phyloP scores from a whole-genome alignment of 2,329 filamentous ascomycete species.

The Fusarium incarnatum region DNA sequence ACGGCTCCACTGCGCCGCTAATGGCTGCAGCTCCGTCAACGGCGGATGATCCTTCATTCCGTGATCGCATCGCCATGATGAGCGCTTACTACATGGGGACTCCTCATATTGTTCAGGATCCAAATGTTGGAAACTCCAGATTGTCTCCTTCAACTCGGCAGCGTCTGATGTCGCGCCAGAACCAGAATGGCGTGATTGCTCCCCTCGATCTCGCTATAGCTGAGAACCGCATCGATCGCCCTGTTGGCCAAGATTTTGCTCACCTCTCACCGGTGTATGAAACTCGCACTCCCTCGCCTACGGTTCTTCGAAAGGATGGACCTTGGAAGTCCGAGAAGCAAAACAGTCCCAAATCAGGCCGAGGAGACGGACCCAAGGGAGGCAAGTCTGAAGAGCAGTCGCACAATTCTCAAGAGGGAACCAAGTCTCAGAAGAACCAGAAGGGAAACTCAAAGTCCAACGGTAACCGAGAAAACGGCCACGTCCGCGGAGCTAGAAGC shows the following conservation, averaged over 20 bases:
- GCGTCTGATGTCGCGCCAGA: constrained; percentile 55
- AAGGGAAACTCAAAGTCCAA: constrained; percentile 53
- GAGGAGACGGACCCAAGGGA: constrained; percentile 36
- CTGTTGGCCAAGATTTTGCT: constrained; percentile 55
- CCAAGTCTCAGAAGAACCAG: constrained; percentile 44
- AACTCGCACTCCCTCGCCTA: constrained; percentile 77
- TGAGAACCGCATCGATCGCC: constrained; percentile 55
- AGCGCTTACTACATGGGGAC: constrained; percentile 48
- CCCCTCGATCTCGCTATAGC: constrained; percentile 67
- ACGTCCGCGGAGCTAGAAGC: constrained; percentile 65
- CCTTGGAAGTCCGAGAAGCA: constrained; percentile 46
- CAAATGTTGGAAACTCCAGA: constrained; percentile 44
- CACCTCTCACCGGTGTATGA: constrained; percentile 81
- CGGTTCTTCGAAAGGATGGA: constrained; percentile 65
- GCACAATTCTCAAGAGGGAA: constrained; percentile 45
- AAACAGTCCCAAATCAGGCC: constrained; percentile 36
- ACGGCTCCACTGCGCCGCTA: constrained; percentile 49
- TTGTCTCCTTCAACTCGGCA: constrained; percentile 53
- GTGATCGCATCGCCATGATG: constrained; percentile 58
- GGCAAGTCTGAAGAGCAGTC: constrained; percentile 41
- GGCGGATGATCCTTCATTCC: constrained; percentile 56
- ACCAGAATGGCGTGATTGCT: constrained; percentile 63
- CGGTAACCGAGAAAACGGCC: constrained; percentile 62
- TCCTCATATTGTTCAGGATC: constrained; percentile 49
- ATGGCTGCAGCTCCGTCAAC: constrained; percentile 35